phyloP scores from a whole-genome alignment of 371 early-diverging fungal species.

The Mortierella sp. region DNA sequence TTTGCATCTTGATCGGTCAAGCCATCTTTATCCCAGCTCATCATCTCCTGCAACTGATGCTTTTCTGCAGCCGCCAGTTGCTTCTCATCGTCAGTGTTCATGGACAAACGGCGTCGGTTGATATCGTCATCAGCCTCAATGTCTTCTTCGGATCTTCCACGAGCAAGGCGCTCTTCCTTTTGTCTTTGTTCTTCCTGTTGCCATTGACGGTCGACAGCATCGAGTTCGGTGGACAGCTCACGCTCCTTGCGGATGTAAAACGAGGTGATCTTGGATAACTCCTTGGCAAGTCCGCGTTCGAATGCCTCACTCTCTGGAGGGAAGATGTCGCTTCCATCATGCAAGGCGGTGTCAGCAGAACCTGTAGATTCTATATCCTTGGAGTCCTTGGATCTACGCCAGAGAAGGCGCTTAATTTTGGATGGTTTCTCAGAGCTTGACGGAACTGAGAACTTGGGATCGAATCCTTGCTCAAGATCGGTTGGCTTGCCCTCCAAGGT shows the following conservation, averaged over 20 bases:
- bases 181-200: slow-evolving; percentile 44
- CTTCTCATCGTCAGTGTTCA: slow-evolving; percentile 28
- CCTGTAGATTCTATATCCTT: slow-evolving; percentile 13
- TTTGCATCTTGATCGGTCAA: slow-evolving; percentile 34
- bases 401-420: slow-evolving; percentile 24
- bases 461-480: slow-evolving; percentile 38
- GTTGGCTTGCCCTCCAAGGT: slow-evolving; percentile 28
- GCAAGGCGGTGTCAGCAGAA: slow-evolving; percentile 17
- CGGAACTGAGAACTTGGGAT: background rate
- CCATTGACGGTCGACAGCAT: slow-evolving; percentile 58
- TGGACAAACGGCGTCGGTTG: slow-evolving; percentile 26
- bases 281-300: slow-evolving; percentile 70
- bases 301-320: slow-evolving; percentile 54
- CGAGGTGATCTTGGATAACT: slow-evolving; percentile 81
- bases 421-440: slow-evolving; percentile 24
- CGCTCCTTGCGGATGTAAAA: slow-evolving; percentile 89
- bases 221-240: slow-evolving; percentile 76
- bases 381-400: slow-evolving; percentile 5
- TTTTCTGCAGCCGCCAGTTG: slow-evolving; percentile 32
- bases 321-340: slow-evolving; percentile 48
- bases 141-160: slow-evolving; percentile 8
- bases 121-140: slow-evolving; percentile 8
- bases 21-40: slow-evolving; percentile 52
- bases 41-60: slow-evolving; percentile 41
- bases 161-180: slow-evolving; percentile 27